These are phyloP conservation scores for Brasilioporus rufonigricans DNA, from an alignment of 768 basidiomycete genomes.

Conservation along the genomic window DNA sequence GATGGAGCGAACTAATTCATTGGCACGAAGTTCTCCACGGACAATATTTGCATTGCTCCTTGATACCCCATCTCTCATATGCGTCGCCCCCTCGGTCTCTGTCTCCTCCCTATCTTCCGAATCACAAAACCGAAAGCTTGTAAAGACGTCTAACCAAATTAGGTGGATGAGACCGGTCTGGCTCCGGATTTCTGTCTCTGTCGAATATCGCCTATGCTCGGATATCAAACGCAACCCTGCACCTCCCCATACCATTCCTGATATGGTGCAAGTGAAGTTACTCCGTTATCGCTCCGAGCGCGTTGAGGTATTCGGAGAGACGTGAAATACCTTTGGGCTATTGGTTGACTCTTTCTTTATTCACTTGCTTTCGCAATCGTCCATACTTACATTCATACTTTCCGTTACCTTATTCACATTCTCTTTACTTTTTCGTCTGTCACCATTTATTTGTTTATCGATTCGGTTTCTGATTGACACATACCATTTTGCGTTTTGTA, in stretches of 20 bases:
- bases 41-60: constrained; percentile 29
- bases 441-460: constrained; percentile 33
- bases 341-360: constrained; percentile 62
- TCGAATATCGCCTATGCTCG: constrained; percentile 4
- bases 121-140: constrained; percentile 34
- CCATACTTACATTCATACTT: constrained; percentile 26
- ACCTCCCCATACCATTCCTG: not conserved
- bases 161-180: constrained; percentile 47
- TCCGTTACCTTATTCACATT: constrained; percentile 31
- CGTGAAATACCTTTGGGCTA: constrained; percentile 47
- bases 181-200: constrained; percentile 38
- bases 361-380: constrained; percentile 38
- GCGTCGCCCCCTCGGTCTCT: constrained; percentile 24
- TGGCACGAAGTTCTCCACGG: constrained; percentile 18
- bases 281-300: not conserved
- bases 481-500: constrained; percentile 22
- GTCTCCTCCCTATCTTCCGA: constrained; percentile 18
- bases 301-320: constrained; percentile 11
- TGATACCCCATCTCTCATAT: constrained; percentile 30
- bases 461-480: constrained; percentile 33
- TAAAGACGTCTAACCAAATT: constrained; percentile 29
- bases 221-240: constrained; percentile 10
- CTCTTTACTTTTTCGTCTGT: constrained; percentile 17
- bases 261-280: constrained; percentile 8
- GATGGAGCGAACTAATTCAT: constrained; percentile 22